Percentiles rank a stretch among this genome's conserved stretches.
Evolutionary conservation across 495 filamentous ascomycete genomes (phyloP).

Genomic region (Xeromyces bisporus): DNA sequence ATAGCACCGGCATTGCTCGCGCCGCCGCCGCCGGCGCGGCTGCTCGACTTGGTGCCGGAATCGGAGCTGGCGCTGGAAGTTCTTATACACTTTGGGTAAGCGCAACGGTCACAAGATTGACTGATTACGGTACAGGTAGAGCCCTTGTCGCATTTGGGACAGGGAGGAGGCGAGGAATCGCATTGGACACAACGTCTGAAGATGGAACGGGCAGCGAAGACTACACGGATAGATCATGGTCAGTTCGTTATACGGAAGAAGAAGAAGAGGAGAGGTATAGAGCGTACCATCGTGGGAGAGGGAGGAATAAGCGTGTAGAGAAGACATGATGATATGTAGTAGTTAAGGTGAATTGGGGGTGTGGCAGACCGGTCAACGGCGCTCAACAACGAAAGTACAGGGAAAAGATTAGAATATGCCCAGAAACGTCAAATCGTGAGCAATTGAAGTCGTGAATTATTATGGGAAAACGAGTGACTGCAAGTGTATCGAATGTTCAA

Average conservation of each 20-base stretch:
- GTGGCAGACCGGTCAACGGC: slow-evolving; percentile 17
- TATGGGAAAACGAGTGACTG: too few species aligned
- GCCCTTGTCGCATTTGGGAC: slow-evolving; percentile 30
- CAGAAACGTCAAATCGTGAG: too few species aligned
- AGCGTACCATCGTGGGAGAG: slow-evolving; percentile 11
- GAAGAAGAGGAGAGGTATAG: background rate
- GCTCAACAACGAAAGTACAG: slow-evolving; percentile 1
- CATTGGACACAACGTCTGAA: slow-evolving; percentile 35
- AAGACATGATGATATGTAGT: slow-evolving; percentile 14
- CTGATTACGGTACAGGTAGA: slow-evolving; percentile 40
- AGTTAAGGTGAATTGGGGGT: slow-evolving; percentile 6
- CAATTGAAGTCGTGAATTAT: too few species aligned
- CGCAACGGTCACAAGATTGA: slow-evolving; percentile 39
- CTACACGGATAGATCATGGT: slow-evolving; percentile 1
- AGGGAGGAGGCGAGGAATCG: slow-evolving; percentile 23
- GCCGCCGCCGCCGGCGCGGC: slow-evolving; percentile 27
- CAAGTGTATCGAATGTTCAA: too few species aligned
- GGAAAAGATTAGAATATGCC: too few species aligned
- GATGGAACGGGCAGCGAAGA: slow-evolving; percentile 14
- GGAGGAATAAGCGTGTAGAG: slow-evolving; percentile 9
- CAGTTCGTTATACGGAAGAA: background rate
- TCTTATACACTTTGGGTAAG: slow-evolving; percentile 40
- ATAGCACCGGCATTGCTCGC: slow-evolving; percentile 63
- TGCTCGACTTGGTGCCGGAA: slow-evolving; percentile 1
- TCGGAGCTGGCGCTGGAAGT: slow-evolving; percentile 20